Percentiles rank a stretch among this genome's conserved stretches.
Conservation (phyloP, 2,329 filamentous ascomycete species). For the Lecanosticta acicola region DNA sequence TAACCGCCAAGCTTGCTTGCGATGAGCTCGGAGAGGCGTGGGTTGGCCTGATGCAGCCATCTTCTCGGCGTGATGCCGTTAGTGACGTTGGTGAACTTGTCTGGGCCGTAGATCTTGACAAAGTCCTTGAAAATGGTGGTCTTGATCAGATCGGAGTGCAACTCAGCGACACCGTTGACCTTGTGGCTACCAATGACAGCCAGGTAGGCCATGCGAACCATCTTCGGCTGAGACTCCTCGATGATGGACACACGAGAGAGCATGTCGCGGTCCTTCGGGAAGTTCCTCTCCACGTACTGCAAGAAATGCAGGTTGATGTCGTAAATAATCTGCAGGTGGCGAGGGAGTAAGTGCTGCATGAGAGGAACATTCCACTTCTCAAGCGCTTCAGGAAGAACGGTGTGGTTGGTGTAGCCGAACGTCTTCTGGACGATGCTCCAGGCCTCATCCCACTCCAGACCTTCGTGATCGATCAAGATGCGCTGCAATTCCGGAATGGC, state of each 20-base stretch:
- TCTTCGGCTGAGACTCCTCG: constrained; percentile 93
- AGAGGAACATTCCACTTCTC: constrained; percentile 98
- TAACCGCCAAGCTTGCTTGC: constrained; percentile 79
- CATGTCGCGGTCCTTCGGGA: constrained; percentile 84
- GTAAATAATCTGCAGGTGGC: constrained; percentile 95
- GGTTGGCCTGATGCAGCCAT: constrained; percentile 97
- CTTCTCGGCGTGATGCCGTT: constrained; percentile 94
- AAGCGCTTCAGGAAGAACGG: constrained; percentile 84
- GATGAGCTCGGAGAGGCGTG: constrained; percentile 83
- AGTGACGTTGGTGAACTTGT: constrained; percentile 98
- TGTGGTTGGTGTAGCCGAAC: constrained; percentile 98
- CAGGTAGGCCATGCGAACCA: constrained; percentile 94
- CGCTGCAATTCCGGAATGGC: constrained; percentile 94
- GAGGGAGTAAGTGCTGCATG: constrained; percentile 84
- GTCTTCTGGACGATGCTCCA: constrained; percentile 65
- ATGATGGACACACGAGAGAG: constrained; percentile 89
- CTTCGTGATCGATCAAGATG: constrained; percentile 83
- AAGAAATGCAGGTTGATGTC: constrained; percentile 96
- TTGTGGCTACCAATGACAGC: constrained; percentile 98
- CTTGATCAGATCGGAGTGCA: constrained; percentile 96
- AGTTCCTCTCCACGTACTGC: constrained; percentile 80
- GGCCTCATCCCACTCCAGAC: constrained; percentile 85
- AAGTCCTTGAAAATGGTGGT: constrained; percentile 99
- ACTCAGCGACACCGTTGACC: constrained; percentile 95
- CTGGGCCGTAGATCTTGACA: constrained; percentile 85